A percentile compares a stretch with the other conserved stretches of the same genome.
Evolutionary conservation across 2,329 filamentous ascomycete genomes (phyloP).

Genomic region (Clarireedia homoeocarpa): DNA sequence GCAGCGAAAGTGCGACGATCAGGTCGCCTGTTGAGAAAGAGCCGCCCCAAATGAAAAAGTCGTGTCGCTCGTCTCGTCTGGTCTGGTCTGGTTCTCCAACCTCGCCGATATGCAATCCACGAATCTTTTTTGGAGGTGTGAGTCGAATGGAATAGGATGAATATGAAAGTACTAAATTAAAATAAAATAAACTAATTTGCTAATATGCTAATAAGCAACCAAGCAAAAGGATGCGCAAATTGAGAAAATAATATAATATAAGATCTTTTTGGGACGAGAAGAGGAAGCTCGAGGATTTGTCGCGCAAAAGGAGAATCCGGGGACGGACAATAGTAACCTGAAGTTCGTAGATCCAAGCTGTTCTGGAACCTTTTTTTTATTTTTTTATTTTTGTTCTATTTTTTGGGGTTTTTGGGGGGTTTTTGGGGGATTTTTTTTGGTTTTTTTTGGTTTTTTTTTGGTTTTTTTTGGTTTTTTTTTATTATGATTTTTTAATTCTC

Average conservation of each 20-base stretch:
- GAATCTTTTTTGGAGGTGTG: conserved; percentile 4
- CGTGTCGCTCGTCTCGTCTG: conserved; percentile 16
- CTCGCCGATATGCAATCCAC: conserved; percentile 12
- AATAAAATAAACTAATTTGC: background rate
- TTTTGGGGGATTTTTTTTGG: too few species aligned
- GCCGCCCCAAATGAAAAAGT: conserved; percentile 8
- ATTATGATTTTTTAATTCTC: too few species aligned
- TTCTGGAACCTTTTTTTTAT: too few species aligned
- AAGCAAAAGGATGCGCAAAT: background rate
- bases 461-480: too few species aligned
- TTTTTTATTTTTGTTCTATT: too few species aligned
- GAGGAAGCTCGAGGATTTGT: background rate
- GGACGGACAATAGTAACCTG: background rate
- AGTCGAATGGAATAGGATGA: background rate
- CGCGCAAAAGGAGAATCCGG: conserved; percentile 9
- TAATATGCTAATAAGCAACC: background rate
- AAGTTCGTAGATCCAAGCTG: too few species aligned
- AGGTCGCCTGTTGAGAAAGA: conserved; percentile 15
- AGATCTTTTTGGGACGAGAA: background rate
- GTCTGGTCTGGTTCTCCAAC: conserved; percentile 9
- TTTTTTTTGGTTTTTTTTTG: too few species aligned
- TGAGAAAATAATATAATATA: background rate
- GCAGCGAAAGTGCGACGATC: conserved; percentile 15
- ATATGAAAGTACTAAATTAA: background rate
- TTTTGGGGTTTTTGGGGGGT: too few species aligned